phyloP scores from a whole-genome alignment of 164 flowering plant genomes.

The Protea cynaroides region DNA sequence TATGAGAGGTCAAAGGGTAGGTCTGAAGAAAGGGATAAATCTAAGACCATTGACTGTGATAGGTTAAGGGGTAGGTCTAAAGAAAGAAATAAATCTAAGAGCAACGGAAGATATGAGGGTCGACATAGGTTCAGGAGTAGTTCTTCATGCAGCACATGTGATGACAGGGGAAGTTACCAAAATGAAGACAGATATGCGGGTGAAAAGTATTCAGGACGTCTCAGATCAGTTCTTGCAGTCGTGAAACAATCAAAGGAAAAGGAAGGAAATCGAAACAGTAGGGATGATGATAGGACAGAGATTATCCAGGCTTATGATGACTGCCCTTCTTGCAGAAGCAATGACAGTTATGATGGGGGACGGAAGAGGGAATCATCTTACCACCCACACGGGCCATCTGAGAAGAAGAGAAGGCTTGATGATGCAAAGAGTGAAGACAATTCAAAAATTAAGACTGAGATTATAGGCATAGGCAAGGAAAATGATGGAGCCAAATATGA shows the following conservation, averaged over 20 bases:
- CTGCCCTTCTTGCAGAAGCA: constrained; percentile 55
- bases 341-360: constrained; percentile 49
- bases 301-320: constrained; percentile 49
- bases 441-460: constrained; percentile 8
- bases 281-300: constrained; percentile 44
- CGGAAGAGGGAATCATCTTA: constrained; percentile 26
- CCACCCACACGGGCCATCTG: constrained; percentile 13
- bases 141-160: constrained; percentile 30
- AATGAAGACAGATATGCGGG: constrained; percentile 22
- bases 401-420: constrained; percentile 20
- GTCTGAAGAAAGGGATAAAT: constrained; percentile 25
- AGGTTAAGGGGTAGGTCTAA: constrained; percentile 30
- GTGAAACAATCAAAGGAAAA: constrained; percentile 16
- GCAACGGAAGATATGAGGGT: constrained; percentile 13
- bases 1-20: constrained; percentile 25
- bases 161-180: constrained; percentile 13
- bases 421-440: constrained; percentile 19
- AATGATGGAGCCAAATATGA: constrained; percentile 16
- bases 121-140: constrained; percentile 38
- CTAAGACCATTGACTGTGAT: constrained; percentile 21
- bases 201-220: constrained; percentile 34
- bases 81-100: constrained; percentile 20
- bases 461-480: constrained; percentile 1
- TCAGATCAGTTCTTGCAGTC: constrained; percentile 51
- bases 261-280: constrained; percentile 15